Conservation (phyloP, 176 grass and related monocot genomes). For the Eragrostis nindensis region DNA sequence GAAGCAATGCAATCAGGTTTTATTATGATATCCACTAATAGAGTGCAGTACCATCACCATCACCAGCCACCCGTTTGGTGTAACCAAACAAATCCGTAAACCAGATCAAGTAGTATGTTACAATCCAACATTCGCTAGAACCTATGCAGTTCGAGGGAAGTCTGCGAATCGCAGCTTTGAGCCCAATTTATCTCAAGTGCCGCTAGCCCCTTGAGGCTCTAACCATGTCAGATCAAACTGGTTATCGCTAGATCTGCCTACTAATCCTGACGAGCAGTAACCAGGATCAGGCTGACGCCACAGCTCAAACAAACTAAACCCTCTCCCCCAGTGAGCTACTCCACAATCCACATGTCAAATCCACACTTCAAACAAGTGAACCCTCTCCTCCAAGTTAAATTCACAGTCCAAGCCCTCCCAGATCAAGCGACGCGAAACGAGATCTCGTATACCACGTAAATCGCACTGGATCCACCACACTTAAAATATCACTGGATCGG, state of each 20-base stretch:
- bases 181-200: background rate
- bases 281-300: background rate
- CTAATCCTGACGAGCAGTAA: background rate
- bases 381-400: constrained; percentile 1
- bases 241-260: constrained; percentile 14
- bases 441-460: constrained; percentile 17
- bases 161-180: background rate
- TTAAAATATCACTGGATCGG: constrained; percentile 26
- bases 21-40: background rate
- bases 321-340: constrained; percentile 19
- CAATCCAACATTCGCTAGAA: background rate
- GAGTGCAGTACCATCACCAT: background rate
- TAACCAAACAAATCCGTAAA: constrained; percentile 10
- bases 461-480: background rate
- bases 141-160: background rate
- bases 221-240: constrained; percentile 4
- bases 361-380: background rate
- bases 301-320: background rate
- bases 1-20: background rate
- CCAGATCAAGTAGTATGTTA: background rate
- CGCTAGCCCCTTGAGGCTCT: background rate
- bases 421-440: background rate
- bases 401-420: background rate
- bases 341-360: background rate
- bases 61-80: background rate